phyloP scores from a whole-genome alignment of 2,329 filamentous ascomycete genomes.

The Emergomyces africanus region DNA sequence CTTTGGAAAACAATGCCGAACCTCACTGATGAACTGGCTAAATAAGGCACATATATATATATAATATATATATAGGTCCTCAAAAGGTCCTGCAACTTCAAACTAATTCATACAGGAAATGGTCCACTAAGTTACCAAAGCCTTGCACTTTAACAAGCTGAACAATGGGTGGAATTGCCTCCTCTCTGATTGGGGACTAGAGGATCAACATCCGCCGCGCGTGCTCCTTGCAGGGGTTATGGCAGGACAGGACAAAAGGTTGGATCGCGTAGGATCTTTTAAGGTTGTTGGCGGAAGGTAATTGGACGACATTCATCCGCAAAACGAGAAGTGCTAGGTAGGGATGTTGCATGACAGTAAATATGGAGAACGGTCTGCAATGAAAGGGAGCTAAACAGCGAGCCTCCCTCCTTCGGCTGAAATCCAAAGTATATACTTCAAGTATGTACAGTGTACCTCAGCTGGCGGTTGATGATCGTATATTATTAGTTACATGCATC shows the following conservation, averaged over 20 bases:
- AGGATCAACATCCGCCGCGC: background rate
- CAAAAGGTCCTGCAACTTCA: no score
- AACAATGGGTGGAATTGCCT: background rate
- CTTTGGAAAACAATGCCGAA: no score
- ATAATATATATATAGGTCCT: no score
- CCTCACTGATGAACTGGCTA: no score
- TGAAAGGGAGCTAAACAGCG: background rate
- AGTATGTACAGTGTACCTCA: background rate
- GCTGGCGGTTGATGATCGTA: no score
- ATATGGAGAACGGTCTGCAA: no score
- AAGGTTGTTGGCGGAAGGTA: background rate
- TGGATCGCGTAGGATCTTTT: background rate
- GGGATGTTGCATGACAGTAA: background rate
- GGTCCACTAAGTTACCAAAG: no score
- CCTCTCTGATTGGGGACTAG: background rate
- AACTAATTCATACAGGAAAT: background rate
- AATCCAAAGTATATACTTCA: background rate
- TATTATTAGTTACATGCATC: no score
- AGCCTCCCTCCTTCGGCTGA: background rate
- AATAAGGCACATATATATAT: no score
- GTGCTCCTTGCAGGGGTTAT: background rate
- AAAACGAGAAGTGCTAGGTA: background rate
- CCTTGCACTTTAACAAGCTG: background rate
- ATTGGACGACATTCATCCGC: background rate
- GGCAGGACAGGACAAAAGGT: background rate